phyloP scores from a whole-genome alignment of 129 eudicot species.

The Chrysanthemum lavandulifolium region DNA sequence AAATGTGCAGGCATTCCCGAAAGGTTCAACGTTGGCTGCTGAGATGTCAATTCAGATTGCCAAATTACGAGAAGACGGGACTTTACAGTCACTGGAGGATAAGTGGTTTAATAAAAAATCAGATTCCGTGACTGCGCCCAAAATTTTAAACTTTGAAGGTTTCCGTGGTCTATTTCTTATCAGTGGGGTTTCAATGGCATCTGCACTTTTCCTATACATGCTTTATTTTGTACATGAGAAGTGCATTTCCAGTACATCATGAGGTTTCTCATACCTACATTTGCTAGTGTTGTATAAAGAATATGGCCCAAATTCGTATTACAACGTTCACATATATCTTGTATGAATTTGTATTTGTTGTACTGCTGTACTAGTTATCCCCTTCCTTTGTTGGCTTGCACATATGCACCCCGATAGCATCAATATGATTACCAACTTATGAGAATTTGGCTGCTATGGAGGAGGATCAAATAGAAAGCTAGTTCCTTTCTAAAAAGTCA shows the following conservation, averaged over 20 bases:
- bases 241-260: not conserved
- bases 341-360: not conserved
- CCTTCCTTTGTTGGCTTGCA: not conserved
- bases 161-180: constrained; percentile 19
- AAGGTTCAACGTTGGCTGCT: constrained; percentile 37
- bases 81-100: no score
- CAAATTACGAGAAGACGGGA: no score
- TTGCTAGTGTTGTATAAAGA: not conserved
- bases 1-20: constrained; percentile 31
- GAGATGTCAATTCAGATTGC: not conserved
- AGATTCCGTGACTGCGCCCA: not conserved
- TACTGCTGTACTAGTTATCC: not conserved
- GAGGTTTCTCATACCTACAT: constrained; percentile 9
- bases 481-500: no score
- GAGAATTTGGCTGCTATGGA: no score
- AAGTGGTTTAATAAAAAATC: no score
- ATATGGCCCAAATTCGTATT: not conserved
- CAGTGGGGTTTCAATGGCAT: constrained; percentile 13
- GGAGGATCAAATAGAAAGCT: no score
- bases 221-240: not conserved
- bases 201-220: constrained; percentile 1
- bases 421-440: no score
- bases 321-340: not conserved
- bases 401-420: not conserved
- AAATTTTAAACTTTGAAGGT: constrained; percentile 5